These are phyloP conservation scores for Zymoseptoria crescenta DNA, from an alignment of 2,329 filamentous ascomycete species.

Conservation along the genomic window DNA sequence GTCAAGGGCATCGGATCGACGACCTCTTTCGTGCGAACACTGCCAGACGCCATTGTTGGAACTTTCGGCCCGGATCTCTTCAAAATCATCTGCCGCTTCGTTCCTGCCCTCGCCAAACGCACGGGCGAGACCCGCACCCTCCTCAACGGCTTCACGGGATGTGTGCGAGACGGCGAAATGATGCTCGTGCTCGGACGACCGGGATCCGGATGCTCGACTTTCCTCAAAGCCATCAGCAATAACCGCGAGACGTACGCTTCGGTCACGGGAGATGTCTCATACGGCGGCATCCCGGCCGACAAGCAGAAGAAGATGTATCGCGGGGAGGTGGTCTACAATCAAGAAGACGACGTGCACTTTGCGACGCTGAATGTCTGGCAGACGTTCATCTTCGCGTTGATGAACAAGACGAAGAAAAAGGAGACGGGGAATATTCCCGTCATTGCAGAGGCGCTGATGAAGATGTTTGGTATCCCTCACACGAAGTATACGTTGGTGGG, in stretches of 20 bases:
- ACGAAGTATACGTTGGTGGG: constrained; percentile 68
- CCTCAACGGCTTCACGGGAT: constrained; percentile 60
- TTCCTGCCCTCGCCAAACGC: constrained; percentile 45
- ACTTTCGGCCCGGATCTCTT: constrained; percentile 78
- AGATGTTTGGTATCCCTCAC: constrained; percentile 72
- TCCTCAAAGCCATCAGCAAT: constrained; percentile 68
- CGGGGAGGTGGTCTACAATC: constrained; percentile 71
- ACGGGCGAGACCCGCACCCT: constrained; percentile 47
- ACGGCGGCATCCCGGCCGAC: constrained; percentile 61
- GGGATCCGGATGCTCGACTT: constrained; percentile 67
- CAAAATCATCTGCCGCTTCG: constrained; percentile 48
- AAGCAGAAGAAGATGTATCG: constrained; percentile 62
- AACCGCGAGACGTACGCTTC: constrained; percentile 56
- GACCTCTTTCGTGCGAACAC: constrained; percentile 60
- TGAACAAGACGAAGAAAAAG: constrained; percentile 65
- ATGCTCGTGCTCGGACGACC: constrained; percentile 66
- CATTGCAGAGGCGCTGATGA: constrained; percentile 62
- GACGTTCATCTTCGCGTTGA: constrained; percentile 65
- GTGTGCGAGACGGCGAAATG: constrained; percentile 59
- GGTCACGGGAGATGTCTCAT: constrained; percentile 62
- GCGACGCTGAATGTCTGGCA: constrained; percentile 69
- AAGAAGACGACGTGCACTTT: constrained; percentile 69
- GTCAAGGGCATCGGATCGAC: constrained; percentile 64
- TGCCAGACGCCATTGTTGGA: constrained; percentile 66
- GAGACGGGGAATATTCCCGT: constrained; percentile 57